Evolutionary conservation across 179 eudicot genomes (phyloP).

Genomic region (Beta macrorhiza): DNA sequence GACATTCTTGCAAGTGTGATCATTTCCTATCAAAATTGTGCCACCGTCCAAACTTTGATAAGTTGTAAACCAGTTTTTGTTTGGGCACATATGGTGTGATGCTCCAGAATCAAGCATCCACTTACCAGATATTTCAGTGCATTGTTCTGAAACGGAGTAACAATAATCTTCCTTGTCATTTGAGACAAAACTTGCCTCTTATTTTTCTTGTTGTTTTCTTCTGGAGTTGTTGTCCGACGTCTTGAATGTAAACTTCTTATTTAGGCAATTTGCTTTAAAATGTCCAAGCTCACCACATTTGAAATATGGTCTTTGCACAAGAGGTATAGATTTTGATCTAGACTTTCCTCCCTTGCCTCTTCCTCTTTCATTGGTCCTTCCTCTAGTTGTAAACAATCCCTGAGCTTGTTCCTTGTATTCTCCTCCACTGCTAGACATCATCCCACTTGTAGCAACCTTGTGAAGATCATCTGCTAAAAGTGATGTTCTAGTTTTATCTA

Average conservation of each 20-base stretch:
- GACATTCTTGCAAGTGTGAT: background rate
- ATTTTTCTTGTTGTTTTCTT: background rate
- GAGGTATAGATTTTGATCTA: conserved; percentile 16
- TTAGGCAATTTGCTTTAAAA: conserved; percentile 11
- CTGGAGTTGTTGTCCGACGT: background rate
- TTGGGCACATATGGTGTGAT: too few relatives aligned
- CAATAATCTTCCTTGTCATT: background rate
- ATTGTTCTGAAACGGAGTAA: background rate
- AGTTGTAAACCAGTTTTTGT: too few relatives aligned
- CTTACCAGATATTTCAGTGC: background rate
- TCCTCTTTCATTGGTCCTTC: conserved; percentile 3
- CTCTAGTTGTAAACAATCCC: too few relatives aligned
- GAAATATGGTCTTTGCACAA: conserved; percentile 9
- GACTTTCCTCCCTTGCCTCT: conserved; percentile 3
- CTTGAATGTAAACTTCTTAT: conserved; percentile 9
- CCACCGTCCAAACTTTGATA: background rate
- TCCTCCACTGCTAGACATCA: conserved; percentile 1
- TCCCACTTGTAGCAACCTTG: conserved; percentile 4
- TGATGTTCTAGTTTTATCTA: too few relatives aligned
- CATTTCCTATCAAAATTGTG: background rate
- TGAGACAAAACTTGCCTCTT: background rate
- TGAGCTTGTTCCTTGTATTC: background rate
- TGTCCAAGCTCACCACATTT: conserved; percentile 15
- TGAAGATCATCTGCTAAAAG: background rate
- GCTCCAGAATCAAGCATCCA: too few relatives aligned